Evolutionary conservation across 2,329 filamentous ascomycete species (phyloP), one percentile per base, ranked within the genome.

Genomic region (Colletotrichum sp.): DNA sequence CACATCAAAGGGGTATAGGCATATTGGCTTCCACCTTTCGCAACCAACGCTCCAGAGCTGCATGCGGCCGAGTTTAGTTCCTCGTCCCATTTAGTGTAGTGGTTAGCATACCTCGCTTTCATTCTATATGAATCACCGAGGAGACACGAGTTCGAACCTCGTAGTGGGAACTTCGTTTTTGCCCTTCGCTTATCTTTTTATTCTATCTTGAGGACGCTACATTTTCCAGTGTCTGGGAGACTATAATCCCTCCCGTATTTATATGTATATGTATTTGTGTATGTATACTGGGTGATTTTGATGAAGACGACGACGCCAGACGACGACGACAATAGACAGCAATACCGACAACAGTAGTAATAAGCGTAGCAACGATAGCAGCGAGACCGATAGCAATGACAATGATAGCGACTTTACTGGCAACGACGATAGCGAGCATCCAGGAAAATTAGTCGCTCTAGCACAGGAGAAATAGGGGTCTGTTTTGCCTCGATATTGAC

Each of bases 101-200:
- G 73, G 73, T 75, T 75, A 75, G 73, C 26, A 75, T 75, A 75
- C 44, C 73, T 71, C 70, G 73, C 73, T 75, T 75, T 75, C 73
- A 75, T 59, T 2, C 26, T 4, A 7, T 8, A 3, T 18, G 28
- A 59, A 60, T 12, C 52, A 5, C 70, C 73, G 73, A 65, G 68
- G 57, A 75, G 73, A 64, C 57, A 64, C 73, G 70, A 69, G 64
- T 75, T 73, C 73, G 70, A 75, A 64, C 65, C 73, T 73, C 70
- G 73, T 57, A 57, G 64, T 73, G 64, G 73, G 70, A 73, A 75
- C 2, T 18, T 15, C 1, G 4, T 64, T 64, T 68, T 48, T 22
- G 8, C 32, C 0, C 9, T 57, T 18, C 6, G 39, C 3, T 3
- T 5, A 4, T 6, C 5, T 12, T 39, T 13, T 22, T 5, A 0